Conservation (phyloP, 352 stramenopile species). For the Globisporangium megalacanthum region DNA sequence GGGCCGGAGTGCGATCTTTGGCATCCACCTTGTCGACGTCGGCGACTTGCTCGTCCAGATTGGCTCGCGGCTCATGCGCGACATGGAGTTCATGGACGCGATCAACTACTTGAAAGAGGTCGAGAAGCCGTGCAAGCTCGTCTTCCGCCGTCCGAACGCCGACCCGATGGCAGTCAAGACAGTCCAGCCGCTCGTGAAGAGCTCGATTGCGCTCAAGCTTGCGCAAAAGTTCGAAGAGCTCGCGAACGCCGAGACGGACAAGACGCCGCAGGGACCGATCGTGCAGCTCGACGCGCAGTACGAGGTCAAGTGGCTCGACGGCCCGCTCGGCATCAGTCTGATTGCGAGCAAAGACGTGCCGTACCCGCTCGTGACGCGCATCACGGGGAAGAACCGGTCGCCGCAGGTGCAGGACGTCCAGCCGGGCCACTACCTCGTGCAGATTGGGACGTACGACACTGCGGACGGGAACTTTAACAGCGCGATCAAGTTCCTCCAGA, state of each 20-base stretch:
- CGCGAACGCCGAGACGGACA: constrained; percentile 60
- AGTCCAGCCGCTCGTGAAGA: constrained; percentile 68
- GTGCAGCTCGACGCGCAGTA: constrained; percentile 83
- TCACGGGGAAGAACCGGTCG: constrained; percentile 85
- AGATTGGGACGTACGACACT: constrained; percentile 83
- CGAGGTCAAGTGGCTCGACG: constrained; percentile 85
- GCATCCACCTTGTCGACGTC: constrained; percentile 81
- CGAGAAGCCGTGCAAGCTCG: constrained; percentile 66
- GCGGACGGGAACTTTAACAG: constrained; percentile 85
- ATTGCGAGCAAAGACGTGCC: constrained; percentile 85
- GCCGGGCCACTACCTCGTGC: constrained; percentile 81
- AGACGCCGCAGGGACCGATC: constrained; percentile 48
- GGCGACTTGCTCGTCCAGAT: constrained; percentile 78
- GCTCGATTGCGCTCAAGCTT: constrained; percentile 61
- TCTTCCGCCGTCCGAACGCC: constrained; percentile 60
- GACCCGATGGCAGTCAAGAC: constrained; percentile 79
- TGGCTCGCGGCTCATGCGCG: constrained; percentile 50
- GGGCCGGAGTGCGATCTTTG: constrained; percentile 78
- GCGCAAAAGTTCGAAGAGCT: constrained; percentile 77
- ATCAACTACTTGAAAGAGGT: constrained; percentile 83
- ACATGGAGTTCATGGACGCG: constrained; percentile 83
- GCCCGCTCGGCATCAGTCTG: constrained; percentile 79
- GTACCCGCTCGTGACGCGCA: constrained; percentile 82
- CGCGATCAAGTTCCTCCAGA: constrained; percentile 87
- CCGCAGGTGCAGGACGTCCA: constrained; percentile 85